Conservation (phyloP, 441 rosid species). For the Macaranga tanarius region DNA sequence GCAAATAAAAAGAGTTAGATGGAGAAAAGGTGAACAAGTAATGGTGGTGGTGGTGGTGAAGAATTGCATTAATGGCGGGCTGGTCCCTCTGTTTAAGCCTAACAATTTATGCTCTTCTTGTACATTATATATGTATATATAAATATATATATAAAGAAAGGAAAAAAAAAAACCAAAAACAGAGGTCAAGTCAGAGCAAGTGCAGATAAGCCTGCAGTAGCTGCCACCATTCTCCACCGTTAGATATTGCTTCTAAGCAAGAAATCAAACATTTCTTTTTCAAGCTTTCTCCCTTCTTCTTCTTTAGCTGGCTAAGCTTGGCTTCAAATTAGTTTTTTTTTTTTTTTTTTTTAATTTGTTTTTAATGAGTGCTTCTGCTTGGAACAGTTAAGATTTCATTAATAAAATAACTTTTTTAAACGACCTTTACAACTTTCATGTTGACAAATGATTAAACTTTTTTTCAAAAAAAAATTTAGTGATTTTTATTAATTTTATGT, state of each 20-base stretch:
- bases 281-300: neutral
- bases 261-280: conserved; percentile 1
- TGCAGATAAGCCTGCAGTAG: conserved; percentile 24
- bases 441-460: too few species aligned
- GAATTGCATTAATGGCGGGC: conserved; percentile 49
- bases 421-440: too few species aligned
- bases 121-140: too few species aligned
- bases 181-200: conserved; percentile 21
- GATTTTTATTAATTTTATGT: too few species aligned
- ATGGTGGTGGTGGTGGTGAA: neutral
- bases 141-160: too few species aligned
- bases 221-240: conserved; percentile 25
- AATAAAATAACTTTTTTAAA: too few species aligned
- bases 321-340: conserved; percentile 6
- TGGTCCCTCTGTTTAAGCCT: conserved; percentile 33
- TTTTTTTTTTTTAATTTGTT: neutral
- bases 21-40: conserved; percentile 20
- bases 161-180: neutral
- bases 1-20: conserved; percentile 6
- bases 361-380: neutral
- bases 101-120: conserved; percentile 8
- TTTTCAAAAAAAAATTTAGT: too few species aligned
- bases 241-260: conserved; percentile 9
- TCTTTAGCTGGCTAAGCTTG: conserved; percentile 4
- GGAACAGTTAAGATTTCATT: too few species aligned